phyloP scores from a whole-genome alignment of 2,329 filamentous ascomycete genomes.

The Diplocarpon mali region DNA sequence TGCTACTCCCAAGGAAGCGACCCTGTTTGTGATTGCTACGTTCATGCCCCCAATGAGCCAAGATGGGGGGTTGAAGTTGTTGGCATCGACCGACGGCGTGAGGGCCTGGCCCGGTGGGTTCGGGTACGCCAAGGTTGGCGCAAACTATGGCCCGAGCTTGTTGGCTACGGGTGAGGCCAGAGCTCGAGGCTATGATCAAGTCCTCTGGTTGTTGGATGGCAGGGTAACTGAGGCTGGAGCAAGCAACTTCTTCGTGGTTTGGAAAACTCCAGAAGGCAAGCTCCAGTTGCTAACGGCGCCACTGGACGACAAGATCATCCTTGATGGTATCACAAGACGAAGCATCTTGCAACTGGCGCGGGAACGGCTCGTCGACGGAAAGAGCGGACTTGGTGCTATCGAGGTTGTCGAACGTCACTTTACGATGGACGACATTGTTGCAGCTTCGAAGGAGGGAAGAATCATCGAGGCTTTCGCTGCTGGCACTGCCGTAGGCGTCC shows the following conservation, averaged over 20 bases:
- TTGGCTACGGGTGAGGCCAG: slow-evolving; percentile 68
- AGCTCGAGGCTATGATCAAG: slow-evolving; percentile 68
- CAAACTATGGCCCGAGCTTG: slow-evolving; percentile 82
- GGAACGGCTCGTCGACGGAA: slow-evolving; percentile 41
- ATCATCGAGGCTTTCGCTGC: slow-evolving; percentile 77
- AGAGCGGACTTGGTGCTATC: slow-evolving; percentile 33
- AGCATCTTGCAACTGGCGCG: slow-evolving; percentile 65
- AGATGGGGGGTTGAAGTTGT: slow-evolving; percentile 54
- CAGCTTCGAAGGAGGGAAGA: slow-evolving; percentile 63
- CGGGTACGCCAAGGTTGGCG: slow-evolving; percentile 83
- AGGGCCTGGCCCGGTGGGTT: slow-evolving; percentile 91
- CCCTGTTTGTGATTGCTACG: slow-evolving; percentile 71
- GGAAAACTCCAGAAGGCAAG: slow-evolving; percentile 53
- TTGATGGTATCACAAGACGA: slow-evolving; percentile 79
- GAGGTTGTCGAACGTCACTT: slow-evolving; percentile 76
- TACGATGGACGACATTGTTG: slow-evolving; percentile 65
- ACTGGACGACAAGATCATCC: slow-evolving; percentile 69
- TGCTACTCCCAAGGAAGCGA: slow-evolving; percentile 66
- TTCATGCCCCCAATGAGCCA: slow-evolving; percentile 49
- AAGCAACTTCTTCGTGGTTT: slow-evolving; percentile 84
- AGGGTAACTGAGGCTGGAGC: slow-evolving; percentile 86
- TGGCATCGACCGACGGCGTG: slow-evolving; percentile 71
- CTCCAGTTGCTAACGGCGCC: slow-evolving; percentile 73
- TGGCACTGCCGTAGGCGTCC: slow-evolving; percentile 64
- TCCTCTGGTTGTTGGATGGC: slow-evolving; percentile 83